A percentile compares a stretch with the other conserved stretches of the same genome.
Evolutionary conservation across 1,139 yeast species (phyloP).

Genomic region (Yamadazyma sp.): DNA sequence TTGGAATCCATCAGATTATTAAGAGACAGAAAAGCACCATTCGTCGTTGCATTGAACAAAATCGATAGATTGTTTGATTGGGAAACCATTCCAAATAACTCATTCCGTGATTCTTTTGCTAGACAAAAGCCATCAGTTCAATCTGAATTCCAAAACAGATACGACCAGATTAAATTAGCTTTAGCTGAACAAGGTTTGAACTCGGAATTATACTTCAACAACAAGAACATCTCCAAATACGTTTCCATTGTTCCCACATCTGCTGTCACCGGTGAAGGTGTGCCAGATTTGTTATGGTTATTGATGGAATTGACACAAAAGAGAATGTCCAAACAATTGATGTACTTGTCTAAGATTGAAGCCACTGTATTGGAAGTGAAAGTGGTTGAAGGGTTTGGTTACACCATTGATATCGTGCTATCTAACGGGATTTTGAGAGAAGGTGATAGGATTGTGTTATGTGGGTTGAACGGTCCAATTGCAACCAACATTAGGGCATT

Average conservation of each 20-base stretch:
- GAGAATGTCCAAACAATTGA: constrained; percentile 98
- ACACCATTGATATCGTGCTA: constrained; percentile 94
- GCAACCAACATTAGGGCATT: constrained; percentile 96
- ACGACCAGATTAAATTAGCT: constrained; percentile 81
- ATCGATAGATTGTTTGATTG: constrained; percentile 97
- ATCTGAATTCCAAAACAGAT: constrained; percentile 87
- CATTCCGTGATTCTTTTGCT: constrained; percentile 91
- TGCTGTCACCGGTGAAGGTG: constrained; percentile 99
- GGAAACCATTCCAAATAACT: constrained; percentile 85
- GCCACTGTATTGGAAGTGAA: constrained; percentile 98
- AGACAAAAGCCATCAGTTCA: constrained; percentile 83
- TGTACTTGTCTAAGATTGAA: constrained; percentile 90
- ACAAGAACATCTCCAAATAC: constrained; percentile 87
- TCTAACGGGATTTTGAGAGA: constrained; percentile 93
- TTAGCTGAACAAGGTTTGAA: constrained; percentile 98
- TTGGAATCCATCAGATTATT: constrained; percentile 87
- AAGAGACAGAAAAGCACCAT: constrained; percentile 97
- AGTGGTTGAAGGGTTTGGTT: constrained; percentile 98
- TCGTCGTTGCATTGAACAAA: constrained; percentile 93
- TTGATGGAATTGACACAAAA: constrained; percentile 93
- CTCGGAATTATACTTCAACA: constrained; percentile 93
- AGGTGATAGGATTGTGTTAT: constrained; percentile 92
- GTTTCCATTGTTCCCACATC: constrained; percentile 98
- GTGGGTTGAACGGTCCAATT: constrained; percentile 98
- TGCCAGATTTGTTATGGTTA: constrained; percentile 96